These are phyloP conservation scores for Evansstolkia leycettana DNA, from an alignment of 495 filamentous ascomycete species.

Conservation along the genomic window DNA sequence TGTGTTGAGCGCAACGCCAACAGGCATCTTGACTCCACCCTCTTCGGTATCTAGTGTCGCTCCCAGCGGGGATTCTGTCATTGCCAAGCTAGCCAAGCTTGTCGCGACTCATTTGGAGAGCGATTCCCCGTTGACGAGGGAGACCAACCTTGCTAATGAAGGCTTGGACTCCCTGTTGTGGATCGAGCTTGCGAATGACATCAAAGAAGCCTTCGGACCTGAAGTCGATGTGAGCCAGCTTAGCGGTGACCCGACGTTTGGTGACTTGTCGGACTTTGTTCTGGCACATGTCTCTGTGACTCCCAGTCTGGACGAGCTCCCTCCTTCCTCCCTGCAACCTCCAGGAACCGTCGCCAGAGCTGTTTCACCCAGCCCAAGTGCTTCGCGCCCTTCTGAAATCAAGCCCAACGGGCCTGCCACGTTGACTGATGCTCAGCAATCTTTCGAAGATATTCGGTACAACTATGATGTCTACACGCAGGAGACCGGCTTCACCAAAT, in stretches of 20 bases:
- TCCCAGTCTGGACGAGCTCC: not conserved
- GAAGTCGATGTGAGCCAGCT: constrained; percentile 1
- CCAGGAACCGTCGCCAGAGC: constrained; percentile 3
- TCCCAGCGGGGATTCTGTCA: too few relatives aligned
- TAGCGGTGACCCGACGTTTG: too few relatives aligned
- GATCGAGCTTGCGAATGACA: constrained; percentile 36
- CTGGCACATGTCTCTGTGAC: constrained; percentile 1
- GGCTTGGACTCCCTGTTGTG: too few relatives aligned
- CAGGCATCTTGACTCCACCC: too few relatives aligned
- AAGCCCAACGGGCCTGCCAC: not conserved
- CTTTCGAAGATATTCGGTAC: constrained; percentile 10
- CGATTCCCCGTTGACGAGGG: too few relatives aligned
- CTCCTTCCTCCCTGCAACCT: not conserved
- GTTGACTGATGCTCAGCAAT: constrained; percentile 3
- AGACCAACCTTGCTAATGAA: too few relatives aligned
- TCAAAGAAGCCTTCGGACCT: constrained; percentile 24
- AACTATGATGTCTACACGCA: constrained; percentile 15
- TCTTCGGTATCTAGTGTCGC: too few relatives aligned
- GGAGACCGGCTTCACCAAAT: constrained; percentile 12
- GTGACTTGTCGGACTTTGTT: constrained; percentile 5
- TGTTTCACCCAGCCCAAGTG: too few relatives aligned
- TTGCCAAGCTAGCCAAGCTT: too few relatives aligned
- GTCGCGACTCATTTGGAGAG: too few relatives aligned
- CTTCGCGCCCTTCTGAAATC: too few relatives aligned
- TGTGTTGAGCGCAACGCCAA: too few relatives aligned